Conservation (phyloP, 148 eudicot species). For the Rhododendron molle region DNA sequence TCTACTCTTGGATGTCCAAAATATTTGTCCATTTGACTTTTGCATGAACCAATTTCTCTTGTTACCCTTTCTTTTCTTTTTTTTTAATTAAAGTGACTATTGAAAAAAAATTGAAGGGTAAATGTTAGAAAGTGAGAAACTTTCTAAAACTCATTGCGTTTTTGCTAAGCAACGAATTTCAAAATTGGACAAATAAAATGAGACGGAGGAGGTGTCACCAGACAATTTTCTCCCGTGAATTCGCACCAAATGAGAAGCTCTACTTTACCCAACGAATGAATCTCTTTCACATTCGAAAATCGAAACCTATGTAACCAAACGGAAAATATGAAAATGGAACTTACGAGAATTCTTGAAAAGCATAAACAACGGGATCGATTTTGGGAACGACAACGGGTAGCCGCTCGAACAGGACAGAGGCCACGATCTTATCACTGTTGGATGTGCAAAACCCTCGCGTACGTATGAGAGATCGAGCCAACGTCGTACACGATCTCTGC, state of each 20-base stretch:
- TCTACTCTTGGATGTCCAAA: not conserved
- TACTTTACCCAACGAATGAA: not conserved
- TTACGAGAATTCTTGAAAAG: slow-evolving; percentile 96
- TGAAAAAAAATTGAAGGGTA: not conserved
- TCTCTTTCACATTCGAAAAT: not conserved
- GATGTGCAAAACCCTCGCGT: slow-evolving; percentile 33
- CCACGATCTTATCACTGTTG: slow-evolving; percentile 53
- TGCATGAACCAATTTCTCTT: not conserved
- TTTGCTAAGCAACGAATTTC: too few relatives aligned
- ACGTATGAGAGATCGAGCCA: slow-evolving; percentile 17
- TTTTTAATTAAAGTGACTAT: not conserved
- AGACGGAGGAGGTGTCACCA: not conserved
- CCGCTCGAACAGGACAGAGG: slow-evolving; percentile 86
- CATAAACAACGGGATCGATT: slow-evolving; percentile 82
- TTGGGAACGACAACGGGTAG: slow-evolving; percentile 83
- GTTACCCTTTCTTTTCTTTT: not conserved
- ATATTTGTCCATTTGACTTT: not conserved
- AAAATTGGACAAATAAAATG: too few relatives aligned
- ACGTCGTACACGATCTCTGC: slow-evolving; percentile 26
- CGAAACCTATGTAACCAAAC: not conserved
- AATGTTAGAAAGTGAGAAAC: not conserved
- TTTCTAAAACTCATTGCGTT: too few relatives aligned
- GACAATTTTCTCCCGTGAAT: not conserved
- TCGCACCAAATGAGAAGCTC: not conserved
- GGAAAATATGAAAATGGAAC: slow-evolving; percentile 6